Evolutionary conservation across 306 rosid species (phyloP), one percentile per base, ranked within the genome.

Genomic region (Acacia acuminata): DNA sequence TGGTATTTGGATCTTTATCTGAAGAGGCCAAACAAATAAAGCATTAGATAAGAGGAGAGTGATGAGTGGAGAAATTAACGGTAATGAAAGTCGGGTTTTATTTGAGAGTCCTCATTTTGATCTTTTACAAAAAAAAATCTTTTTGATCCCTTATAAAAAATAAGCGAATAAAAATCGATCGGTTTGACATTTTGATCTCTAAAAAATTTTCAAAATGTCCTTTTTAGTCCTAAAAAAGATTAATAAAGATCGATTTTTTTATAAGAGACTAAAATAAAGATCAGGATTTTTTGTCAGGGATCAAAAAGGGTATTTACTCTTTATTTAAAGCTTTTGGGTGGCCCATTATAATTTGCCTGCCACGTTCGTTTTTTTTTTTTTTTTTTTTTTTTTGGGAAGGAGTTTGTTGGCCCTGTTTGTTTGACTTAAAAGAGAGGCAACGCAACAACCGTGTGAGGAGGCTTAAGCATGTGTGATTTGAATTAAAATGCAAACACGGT

Each of bases 381-480:
- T 5, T 55, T 20, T 20, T 55, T 55, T 56, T n/a, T 20, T 2
- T 2, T 20, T 7, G 3, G 61, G 61, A 20, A 32, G 25, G 43
- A 67, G 48, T 67, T 42, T 70, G 53, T n/a, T 42, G 75, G 51
- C 20, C 34, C 10, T 42, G 75, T 70, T 70, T 70, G 75, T 70
- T 70, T 43, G 22, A 53, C 77, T 73, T 73, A 3, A 17, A 73
- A 73, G 77, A 51, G 56, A 30, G 20, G 76, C 76, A 25, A 25
- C 36, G 7, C 13, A 45, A 45, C 76, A 45, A 71, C 55, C 36
- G n/a, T 1, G 16, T 14, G 20, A 69, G 22, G 25, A 40, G 32
- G 5, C 32, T 20, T 4, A 2, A n/a, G 45, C 10, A 2, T n/a
- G 27, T 0, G 7, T 15, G 53, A 3, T 48, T 48, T 51, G 17